phyloP scores from a whole-genome alignment of 495 filamentous ascomycete species.

The Aspergillus bertholletiae region DNA sequence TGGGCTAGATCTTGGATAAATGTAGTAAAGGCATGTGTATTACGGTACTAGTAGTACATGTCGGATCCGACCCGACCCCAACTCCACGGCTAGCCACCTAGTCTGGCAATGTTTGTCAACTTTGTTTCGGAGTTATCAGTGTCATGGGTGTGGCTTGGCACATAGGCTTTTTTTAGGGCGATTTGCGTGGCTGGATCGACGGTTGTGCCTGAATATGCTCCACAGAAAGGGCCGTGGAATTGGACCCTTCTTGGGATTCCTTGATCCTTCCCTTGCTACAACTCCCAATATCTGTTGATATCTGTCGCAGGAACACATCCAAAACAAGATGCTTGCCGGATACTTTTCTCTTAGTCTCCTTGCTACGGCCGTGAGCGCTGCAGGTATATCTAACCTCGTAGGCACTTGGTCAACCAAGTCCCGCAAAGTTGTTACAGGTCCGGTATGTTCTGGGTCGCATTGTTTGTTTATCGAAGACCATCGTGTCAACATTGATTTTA shows the following conservation, averaged over 20 bases:
- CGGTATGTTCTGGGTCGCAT: constrained; percentile 43
- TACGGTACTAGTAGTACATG: too few species aligned
- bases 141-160: constrained; percentile 2
- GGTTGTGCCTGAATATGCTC: constrained; percentile 1
- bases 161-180: neutral
- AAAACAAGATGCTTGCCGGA: constrained; percentile 12
- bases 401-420: constrained; percentile 82
- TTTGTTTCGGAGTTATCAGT: neutral
- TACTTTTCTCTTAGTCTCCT: constrained; percentile 17
- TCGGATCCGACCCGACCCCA: neutral
- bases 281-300: neutral
- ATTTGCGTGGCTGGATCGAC: constrained; percentile 5
- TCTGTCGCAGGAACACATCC: neutral
- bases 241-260: neutral
- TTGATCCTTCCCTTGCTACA: neutral
- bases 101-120: neutral
- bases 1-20: neutral
- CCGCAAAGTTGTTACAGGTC: constrained; percentile 66
- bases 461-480: neutral
- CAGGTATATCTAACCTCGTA: constrained; percentile 46
- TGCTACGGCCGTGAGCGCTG: constrained; percentile 26
- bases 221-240: neutral
- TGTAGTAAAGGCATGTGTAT: neutral
- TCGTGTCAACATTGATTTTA: neutral
- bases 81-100: neutral